These are phyloP conservation scores for Solanum appendiculatum DNA, from an alignment of 257 asterid genomes.

Conservation along the genomic window DNA sequence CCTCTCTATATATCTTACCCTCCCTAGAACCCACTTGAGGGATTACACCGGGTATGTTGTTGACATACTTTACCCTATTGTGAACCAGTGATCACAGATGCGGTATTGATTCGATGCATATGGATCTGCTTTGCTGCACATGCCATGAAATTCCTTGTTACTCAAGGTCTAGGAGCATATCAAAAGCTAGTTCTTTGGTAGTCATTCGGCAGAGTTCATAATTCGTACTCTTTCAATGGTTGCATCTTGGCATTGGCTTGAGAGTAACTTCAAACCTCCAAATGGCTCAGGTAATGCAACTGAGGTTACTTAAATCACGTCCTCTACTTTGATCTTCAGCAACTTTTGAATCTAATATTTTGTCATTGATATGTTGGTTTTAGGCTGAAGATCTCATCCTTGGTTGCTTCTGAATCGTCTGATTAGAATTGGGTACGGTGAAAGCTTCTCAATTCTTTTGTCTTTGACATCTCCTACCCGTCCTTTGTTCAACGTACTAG, in stretches of 20 bases:
- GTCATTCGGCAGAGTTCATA: not conserved
- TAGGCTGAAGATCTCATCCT: not conserved
- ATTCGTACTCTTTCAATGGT: not conserved
- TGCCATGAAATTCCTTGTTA: constrained; percentile 34
- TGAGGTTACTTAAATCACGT: not conserved
- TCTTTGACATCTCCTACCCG: not conserved
- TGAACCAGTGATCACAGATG: constrained; percentile 42
- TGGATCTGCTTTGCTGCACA: constrained; percentile 46
- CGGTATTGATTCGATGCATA: constrained; percentile 44
- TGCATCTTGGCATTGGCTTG: not conserved
- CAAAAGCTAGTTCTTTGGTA: constrained; percentile 12
- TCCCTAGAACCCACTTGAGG: not conserved
- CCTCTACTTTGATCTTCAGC: not conserved
- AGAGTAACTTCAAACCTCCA: not conserved
- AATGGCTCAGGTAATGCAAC: not conserved
- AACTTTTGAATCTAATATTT: not conserved
- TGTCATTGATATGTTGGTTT: not conserved
- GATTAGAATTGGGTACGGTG: not conserved
- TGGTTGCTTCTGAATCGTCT: not conserved
- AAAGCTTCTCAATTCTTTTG: not conserved
- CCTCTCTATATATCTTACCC: not conserved
- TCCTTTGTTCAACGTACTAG: not conserved
- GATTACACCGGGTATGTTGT: not conserved
- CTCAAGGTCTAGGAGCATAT: constrained; percentile 13
- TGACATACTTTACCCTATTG: not conserved